Evolutionary conservation across 768 basidiomycete genomes (phyloP).

Genomic region (Megacollybia marginata): DNA sequence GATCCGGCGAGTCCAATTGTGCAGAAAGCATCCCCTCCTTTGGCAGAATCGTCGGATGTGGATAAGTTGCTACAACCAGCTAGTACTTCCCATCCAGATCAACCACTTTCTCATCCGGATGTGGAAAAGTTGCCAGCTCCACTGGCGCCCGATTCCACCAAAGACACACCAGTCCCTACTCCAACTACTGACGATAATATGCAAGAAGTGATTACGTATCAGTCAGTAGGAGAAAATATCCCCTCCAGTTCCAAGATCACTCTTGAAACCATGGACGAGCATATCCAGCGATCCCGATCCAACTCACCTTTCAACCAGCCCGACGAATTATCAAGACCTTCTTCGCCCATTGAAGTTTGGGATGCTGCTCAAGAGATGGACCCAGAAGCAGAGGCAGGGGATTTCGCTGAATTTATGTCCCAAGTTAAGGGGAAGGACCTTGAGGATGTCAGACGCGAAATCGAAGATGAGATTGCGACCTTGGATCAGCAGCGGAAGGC

Average conservation of each 20-base stretch:
- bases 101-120: too few relatives aligned
- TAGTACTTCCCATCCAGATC: not conserved
- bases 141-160: not conserved
- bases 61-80: too few relatives aligned
- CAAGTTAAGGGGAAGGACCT: conserved; percentile 85
- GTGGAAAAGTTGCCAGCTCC: too few relatives aligned
- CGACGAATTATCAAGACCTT: conserved; percentile 31
- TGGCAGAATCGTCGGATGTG: too few relatives aligned
- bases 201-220: not conserved
- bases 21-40: too few relatives aligned
- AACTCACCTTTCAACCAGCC: conserved; percentile 14
- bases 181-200: not conserved
- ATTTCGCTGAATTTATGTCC: conserved; percentile 89
- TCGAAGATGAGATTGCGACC: conserved; percentile 82
- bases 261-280: not conserved
- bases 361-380: conserved; percentile 88
- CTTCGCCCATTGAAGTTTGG: conserved; percentile 41
- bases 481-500: conserved; percentile 80
- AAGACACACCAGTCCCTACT: not conserved
- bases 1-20: too few relatives aligned
- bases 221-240: not conserved
- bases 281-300: not conserved
- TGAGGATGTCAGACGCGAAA: conserved; percentile 75
- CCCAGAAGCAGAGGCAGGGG: conserved; percentile 68
- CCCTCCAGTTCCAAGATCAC: not conserved